A percentile compares a stretch with the other conserved stretches of the same genome.
Evolutionary conservation across 177 flowering plant species (phyloP).

Genomic region (Telopea speciosissima): DNA sequence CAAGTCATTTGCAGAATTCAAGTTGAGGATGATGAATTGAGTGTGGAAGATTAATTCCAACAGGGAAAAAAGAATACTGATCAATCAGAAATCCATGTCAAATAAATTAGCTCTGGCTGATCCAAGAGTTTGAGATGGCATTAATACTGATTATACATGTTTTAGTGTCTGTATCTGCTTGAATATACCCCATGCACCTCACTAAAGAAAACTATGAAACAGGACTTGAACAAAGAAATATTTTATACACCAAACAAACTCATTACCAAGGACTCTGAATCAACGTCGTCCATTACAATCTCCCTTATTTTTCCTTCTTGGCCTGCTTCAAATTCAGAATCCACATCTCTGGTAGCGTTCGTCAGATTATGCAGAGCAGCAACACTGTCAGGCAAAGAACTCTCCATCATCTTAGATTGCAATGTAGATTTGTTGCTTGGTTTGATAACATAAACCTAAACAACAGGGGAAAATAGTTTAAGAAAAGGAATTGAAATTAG

Average conservation of each 20-base stretch:
- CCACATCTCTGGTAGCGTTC: constrained; percentile 55
- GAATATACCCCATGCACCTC: too few species aligned
- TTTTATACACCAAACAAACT: not conserved
- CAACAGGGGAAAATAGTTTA: constrained; percentile 4
- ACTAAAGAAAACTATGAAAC: too few species aligned
- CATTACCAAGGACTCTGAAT: constrained; percentile 52
- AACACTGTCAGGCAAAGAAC: constrained; percentile 57
- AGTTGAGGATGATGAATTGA: not conserved
- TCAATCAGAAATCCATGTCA: too few species aligned
- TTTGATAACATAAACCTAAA: constrained; percentile 59
- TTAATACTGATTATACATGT: too few species aligned
- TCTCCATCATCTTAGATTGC: constrained; percentile 46
- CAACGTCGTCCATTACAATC: constrained; percentile 54
- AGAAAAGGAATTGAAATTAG: not conserved
- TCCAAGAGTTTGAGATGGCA: too few species aligned
- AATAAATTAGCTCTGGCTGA: too few species aligned
- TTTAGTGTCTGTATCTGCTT: too few species aligned
- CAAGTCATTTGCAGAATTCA: constrained; percentile 1
- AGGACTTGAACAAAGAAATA: not conserved
- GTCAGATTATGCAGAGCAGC: constrained; percentile 54
- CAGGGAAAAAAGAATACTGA: not conserved
- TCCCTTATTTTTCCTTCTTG: constrained; percentile 71
- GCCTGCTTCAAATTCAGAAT: constrained; percentile 47
- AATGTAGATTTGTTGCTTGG: constrained; percentile 71
- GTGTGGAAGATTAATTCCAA: not conserved